phyloP scores from a whole-genome alignment of 352 stramenopile species.

The Phytophthora sp. region DNA sequence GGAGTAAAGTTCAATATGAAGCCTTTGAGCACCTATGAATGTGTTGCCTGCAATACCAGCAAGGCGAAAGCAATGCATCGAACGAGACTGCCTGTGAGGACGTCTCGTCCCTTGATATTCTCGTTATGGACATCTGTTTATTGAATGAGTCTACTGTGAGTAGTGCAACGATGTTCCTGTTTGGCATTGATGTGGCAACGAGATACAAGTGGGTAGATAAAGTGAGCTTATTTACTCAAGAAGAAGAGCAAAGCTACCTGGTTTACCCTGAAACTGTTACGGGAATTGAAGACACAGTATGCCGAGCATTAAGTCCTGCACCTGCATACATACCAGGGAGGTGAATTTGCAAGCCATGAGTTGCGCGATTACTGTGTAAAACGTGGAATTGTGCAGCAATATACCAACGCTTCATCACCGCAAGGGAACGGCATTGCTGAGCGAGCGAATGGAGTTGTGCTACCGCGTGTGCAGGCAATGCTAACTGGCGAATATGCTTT shows the following conservation, averaged over 20 bases:
- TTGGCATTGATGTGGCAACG: constrained; percentile 18
- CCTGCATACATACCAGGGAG: background rate
- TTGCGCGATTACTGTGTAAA: background rate
- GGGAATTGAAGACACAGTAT: constrained; percentile 14
- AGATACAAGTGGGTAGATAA: constrained; percentile 24
- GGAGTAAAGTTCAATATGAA: constrained; percentile 9
- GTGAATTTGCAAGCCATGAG: background rate
- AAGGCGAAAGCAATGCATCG: constrained; percentile 2
- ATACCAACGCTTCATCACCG: background rate
- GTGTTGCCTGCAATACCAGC: constrained; percentile 4
- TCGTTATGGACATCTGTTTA: constrained; percentile 11
- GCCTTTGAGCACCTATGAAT: constrained; percentile 9
- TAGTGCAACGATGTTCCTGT: constrained; percentile 7
- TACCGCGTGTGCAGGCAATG: background rate
- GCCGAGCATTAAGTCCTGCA: background rate
- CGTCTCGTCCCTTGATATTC: background rate
- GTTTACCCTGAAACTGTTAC: constrained; percentile 5
- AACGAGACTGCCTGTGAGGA: background rate
- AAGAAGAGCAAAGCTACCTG: constrained; percentile 13
- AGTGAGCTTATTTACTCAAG: constrained; percentile 6
- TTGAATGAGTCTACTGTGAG: constrained; percentile 11
- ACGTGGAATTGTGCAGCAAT: background rate
- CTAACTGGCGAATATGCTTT: background rate
- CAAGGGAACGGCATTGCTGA: background rate
- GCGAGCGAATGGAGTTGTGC: background rate